phyloP scores from a whole-genome alignment of 2,329 filamentous ascomycete genomes.

The Diaporthe velutina region DNA sequence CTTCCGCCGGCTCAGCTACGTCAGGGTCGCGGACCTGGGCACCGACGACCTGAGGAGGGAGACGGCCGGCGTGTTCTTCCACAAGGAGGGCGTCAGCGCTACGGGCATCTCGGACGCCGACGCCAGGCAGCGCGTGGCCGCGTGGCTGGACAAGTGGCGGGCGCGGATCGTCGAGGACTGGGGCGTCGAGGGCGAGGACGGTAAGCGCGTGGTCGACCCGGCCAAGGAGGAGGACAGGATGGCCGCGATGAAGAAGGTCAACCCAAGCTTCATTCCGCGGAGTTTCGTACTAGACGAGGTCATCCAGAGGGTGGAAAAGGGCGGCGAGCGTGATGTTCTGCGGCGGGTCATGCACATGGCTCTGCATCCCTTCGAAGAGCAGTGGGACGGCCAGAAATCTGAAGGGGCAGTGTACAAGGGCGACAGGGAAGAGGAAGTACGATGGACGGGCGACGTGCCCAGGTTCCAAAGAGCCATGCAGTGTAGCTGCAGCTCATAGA shows the following conservation, averaged over 20 bases:
- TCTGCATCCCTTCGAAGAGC: slow-evolving; percentile 85
- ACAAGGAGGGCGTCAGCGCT: slow-evolving; percentile 76
- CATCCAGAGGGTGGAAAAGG: slow-evolving; percentile 88
- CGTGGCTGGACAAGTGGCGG: slow-evolving; percentile 87
- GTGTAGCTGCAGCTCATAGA: slow-evolving; percentile 92
- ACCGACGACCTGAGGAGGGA: slow-evolving; percentile 74
- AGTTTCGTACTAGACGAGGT: slow-evolving; percentile 95
- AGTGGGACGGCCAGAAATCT: slow-evolving; percentile 70
- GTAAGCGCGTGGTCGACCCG: slow-evolving; percentile 48
- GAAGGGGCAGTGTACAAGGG: slow-evolving; percentile 65
- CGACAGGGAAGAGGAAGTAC: slow-evolving; percentile 79
- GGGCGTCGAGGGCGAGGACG: slow-evolving; percentile 61
- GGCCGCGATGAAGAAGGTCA: slow-evolving; percentile 83
- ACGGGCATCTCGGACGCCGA: slow-evolving; percentile 69
- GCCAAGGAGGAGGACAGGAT: slow-evolving; percentile 73
- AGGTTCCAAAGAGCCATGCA: slow-evolving; percentile 84
- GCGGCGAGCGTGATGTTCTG: slow-evolving; percentile 84
- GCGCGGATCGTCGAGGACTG: slow-evolving; percentile 81
- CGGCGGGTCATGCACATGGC: slow-evolving; percentile 85
- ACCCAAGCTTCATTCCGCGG: slow-evolving; percentile 92
- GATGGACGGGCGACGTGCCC: slow-evolving; percentile 90
- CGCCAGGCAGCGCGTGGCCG: slow-evolving; percentile 75
- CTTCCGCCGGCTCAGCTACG: slow-evolving; percentile 81
- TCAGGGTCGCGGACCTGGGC: slow-evolving; percentile 73
- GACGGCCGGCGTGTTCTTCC: slow-evolving; percentile 83